Conservation (phyloP, 257 asterid genomes). For the Nicotiana sylvestris region DNA sequence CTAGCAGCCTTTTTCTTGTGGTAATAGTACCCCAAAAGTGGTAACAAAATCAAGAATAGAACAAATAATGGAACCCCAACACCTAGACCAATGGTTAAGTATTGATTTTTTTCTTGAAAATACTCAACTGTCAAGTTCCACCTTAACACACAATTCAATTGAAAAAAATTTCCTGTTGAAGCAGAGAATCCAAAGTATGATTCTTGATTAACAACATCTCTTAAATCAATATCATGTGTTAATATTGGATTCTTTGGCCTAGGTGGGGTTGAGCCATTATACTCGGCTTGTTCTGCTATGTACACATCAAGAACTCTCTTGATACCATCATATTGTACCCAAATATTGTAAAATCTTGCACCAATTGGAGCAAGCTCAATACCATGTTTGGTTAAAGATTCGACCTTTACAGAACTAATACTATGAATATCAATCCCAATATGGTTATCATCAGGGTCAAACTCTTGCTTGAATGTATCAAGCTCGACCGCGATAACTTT, state of each 20-base stretch:
- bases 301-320: constrained; percentile 28
- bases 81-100: constrained; percentile 15
- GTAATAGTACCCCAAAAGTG: constrained; percentile 23
- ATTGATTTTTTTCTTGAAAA: no score
- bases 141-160: no score
- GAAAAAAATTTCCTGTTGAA: no score
- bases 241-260: no score
- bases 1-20: constrained; percentile 22
- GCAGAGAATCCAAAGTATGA: no score
- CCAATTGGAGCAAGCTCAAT: constrained; percentile 20
- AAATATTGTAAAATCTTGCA: constrained; percentile 16
- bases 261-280: constrained; percentile 28
- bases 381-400: constrained; percentile 20
- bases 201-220: no score
- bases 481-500: constrained; percentile 32
- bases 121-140: no score
- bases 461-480: constrained; percentile 28
- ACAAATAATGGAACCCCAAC: constrained; percentile 41
- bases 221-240: no score
- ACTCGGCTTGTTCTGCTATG: constrained; percentile 16
- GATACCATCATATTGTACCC: constrained; percentile 43
- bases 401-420: constrained; percentile 7
- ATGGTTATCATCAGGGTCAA: constrained; percentile 34
- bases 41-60: constrained; percentile 32
- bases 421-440: constrained; percentile 29